A percentile compares a stretch with the other conserved stretches of the same genome.
Conservation (phyloP, 1,284 basidiomycete species). For the Agaricales sp. region DNA sequence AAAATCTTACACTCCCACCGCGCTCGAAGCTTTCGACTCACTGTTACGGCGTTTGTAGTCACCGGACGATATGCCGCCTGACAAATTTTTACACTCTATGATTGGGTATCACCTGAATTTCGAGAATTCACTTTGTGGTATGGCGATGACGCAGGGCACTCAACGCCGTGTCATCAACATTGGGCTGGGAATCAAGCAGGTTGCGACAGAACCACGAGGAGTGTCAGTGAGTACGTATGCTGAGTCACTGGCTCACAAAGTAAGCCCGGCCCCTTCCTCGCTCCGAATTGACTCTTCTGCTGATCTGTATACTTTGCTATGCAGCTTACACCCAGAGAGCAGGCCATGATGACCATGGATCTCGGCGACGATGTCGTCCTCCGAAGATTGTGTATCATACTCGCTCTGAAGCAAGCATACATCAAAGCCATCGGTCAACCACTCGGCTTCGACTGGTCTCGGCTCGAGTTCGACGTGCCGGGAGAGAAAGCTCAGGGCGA, state of each 20-base stretch:
- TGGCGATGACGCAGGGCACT: constrained; percentile 73
- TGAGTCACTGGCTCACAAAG: constrained; percentile 68
- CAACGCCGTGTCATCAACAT: constrained; percentile 68
- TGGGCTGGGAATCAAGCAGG: constrained; percentile 61
- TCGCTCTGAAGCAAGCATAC: constrained; percentile 69
- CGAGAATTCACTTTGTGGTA: constrained; percentile 58
- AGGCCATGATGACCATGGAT: constrained; percentile 37
- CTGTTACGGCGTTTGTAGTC: constrained; percentile 19
- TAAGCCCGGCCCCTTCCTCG: constrained; percentile 17
- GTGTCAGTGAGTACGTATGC: constrained; percentile 49
- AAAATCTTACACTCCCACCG: constrained; percentile 5
- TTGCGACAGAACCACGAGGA: constrained; percentile 47
- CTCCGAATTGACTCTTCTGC: constrained; percentile 1
- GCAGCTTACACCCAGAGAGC: constrained; percentile 55
- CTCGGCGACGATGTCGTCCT: constrained; percentile 52
- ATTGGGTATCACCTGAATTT: constrained; percentile 70
- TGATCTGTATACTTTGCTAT: background rate
- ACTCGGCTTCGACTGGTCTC: constrained; percentile 66
- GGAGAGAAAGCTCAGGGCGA: constrained; percentile 51
- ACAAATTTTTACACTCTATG: constrained; percentile 55
- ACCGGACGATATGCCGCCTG: constrained; percentile 46
- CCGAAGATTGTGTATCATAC: constrained; percentile 61
- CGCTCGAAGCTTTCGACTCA: constrained; percentile 1
- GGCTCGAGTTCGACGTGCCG: constrained; percentile 69
- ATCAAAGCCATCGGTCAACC: constrained; percentile 74